Evolutionary conservation across 257 asterid genomes (phyloP), one percentile per base, ranked within the genome.

Genomic region (Paraleonurus japonicus): DNA sequence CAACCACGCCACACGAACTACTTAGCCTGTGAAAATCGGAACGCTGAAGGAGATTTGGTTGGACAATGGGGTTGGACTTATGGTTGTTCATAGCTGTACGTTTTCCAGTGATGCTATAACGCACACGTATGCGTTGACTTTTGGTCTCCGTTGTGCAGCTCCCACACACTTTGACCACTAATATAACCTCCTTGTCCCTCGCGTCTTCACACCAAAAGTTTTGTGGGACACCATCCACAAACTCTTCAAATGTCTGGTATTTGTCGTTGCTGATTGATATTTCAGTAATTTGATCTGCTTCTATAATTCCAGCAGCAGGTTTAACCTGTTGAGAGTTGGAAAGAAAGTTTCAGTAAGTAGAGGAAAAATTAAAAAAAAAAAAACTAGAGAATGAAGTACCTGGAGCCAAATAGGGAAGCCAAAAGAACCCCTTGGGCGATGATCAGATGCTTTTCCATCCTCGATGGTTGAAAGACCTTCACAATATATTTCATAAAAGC

Each of bases 391-490:
- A 74, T 53, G 81, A 73, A 64, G 79, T 79, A 92, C 99, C 98
- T 88, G 80, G 61, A 95, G 98, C 99, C 98, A 95, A 50, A 71
- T 88, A 37, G 99, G 99, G 80, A 95, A 92, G 77, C 99, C 98
- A 76, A 88, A 95, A 78, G 88, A 83, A 75, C 96, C 95, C 82
- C 93, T 83, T 35, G 94, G 87, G 55, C 61, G 88, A 77, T 89
- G 95, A 75, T 87, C 89, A 50, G 77, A 80, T 59, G 96, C 95
- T 55, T 81, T 91, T n/a, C 93, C 96, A 37, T 85, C 86, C 67
- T 78, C 85, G 75, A 88, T 77, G 58, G 87, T 82, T 61, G 98
- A 77, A 78, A 87, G 77, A 23, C 98, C 96, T 80, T 88, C 98
- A 53, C 99, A 95, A 26, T 71, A 62, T 67, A 95, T 83, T 81